A percentile compares a stretch with the other conserved stretches of the same genome.
These are phyloP conservation scores for Vachellia pachyceras DNA, from an alignment of 306 rosid species.

Conservation along the genomic window DNA sequence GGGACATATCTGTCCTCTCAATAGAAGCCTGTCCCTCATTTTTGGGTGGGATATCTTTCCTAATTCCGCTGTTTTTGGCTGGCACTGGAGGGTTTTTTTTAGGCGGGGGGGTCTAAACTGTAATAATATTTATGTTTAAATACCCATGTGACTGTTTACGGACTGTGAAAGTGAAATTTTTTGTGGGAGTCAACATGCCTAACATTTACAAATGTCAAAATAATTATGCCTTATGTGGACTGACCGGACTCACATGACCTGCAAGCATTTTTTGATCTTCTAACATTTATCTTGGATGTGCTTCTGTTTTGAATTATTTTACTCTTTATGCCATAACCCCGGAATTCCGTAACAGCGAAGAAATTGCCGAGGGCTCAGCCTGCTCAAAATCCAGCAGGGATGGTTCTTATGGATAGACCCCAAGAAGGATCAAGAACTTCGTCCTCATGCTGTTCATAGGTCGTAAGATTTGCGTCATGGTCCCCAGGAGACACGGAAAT, in stretches of 20 bases:
- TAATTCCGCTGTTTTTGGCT: neutral
- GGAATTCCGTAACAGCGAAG: constrained; percentile 52
- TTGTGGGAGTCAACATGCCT: no score
- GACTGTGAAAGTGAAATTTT: neutral
- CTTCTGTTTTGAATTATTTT: neutral
- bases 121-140: no score
- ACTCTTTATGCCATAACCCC: constrained; percentile 7
- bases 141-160: neutral
- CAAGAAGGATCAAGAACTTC: constrained; percentile 59
- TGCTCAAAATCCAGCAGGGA: constrained; percentile 67
- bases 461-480: neutral
- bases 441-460: constrained; percentile 64
- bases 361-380: constrained; percentile 68
- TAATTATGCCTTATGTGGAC: neutral
- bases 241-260: neutral
- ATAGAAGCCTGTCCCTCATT: constrained; percentile 20
- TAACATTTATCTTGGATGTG: neutral
- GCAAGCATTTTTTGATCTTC: neutral
- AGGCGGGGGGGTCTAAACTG: neutral
- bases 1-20: neutral
- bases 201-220: neutral
- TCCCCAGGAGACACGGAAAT: neutral
- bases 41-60: neutral
- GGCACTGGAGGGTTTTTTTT: neutral
- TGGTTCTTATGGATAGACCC: constrained; percentile 71